These are phyloP conservation scores for Bullera alba DNA, from an alignment of 768 basidiomycete species.

Conservation along the genomic window DNA sequence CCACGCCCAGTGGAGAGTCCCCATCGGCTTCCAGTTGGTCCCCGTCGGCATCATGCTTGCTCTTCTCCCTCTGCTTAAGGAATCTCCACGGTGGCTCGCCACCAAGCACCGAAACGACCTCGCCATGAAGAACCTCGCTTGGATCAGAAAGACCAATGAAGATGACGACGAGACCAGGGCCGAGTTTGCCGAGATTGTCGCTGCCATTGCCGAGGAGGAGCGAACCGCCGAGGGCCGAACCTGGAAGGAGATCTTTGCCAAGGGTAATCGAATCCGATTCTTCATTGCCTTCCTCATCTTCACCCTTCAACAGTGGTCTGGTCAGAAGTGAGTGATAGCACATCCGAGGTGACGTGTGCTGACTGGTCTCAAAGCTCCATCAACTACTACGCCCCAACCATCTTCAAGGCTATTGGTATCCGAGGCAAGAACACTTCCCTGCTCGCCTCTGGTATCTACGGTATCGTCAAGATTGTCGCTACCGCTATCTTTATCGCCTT, in stretches of 20 bases:
- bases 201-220: conserved; percentile 49
- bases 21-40: conserved; percentile 50
- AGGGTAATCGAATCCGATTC: conserved; percentile 75
- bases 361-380: conserved; percentile 4
- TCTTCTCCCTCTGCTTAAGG: conserved; percentile 39
- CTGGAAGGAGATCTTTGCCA: conserved; percentile 68
- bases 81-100: conserved; percentile 33
- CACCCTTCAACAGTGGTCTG: conserved; percentile 49
- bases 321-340: conserved; percentile 66
- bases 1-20: conserved; percentile 16
- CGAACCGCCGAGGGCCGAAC: conserved; percentile 60
- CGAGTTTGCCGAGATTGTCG: not conserved
- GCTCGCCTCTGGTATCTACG: conserved; percentile 23
- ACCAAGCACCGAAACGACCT: conserved; percentile 40
- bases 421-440: conserved; percentile 4
- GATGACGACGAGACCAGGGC: conserved; percentile 15
- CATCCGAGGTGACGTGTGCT: too few species aligned
- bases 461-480: conserved; percentile 17
- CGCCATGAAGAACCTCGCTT: conserved; percentile 53
- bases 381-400: conserved; percentile 19
- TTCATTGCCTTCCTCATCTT: conserved; percentile 54
- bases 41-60: conserved; percentile 52
- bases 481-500: conserved; percentile 17
- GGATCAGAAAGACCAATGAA: conserved; percentile 42
- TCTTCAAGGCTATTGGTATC: conserved; percentile 8